phyloP scores from a whole-genome alignment of 164 flowering plant genomes.

The Berberis thunbergii region DNA sequence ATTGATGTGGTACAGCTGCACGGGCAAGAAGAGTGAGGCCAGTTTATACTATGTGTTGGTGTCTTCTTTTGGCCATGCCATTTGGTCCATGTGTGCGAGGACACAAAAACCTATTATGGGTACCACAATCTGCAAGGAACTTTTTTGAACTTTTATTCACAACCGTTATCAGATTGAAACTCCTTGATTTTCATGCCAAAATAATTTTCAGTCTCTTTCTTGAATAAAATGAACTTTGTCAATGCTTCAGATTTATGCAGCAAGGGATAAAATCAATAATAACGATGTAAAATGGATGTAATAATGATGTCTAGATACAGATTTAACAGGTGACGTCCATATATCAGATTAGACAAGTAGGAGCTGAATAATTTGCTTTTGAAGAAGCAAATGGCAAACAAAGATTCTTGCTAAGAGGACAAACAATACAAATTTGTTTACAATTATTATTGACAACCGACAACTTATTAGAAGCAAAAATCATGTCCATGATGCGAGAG shows the following conservation, averaged over 20 bases:
- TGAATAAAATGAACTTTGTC: background rate
- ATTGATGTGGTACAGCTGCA: background rate
- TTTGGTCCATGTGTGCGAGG: background rate
- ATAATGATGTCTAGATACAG: background rate
- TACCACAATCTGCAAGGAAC: background rate
- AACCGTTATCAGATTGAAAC: background rate
- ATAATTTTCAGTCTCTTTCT: background rate
- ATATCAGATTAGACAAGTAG: conserved; percentile 1
- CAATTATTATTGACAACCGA: background rate
- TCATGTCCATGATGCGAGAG: background rate
- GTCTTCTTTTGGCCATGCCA: background rate
- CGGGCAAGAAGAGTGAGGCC: background rate
- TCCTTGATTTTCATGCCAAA: background rate
- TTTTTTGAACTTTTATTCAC: background rate
- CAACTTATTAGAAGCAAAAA: background rate
- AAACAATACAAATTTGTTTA: background rate
- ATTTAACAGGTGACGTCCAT: background rate
- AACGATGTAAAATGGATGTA: background rate
- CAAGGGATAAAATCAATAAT: background rate
- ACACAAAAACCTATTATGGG: background rate
- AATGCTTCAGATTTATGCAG: background rate
- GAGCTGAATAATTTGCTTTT: background rate
- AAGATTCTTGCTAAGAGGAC: background rate
- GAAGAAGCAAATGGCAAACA: background rate
- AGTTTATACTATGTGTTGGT: background rate